These are phyloP conservation scores for Fusarium sp. DNA, from an alignment of 2,329 filamentous ascomycete genomes.

Conservation along the genomic window DNA sequence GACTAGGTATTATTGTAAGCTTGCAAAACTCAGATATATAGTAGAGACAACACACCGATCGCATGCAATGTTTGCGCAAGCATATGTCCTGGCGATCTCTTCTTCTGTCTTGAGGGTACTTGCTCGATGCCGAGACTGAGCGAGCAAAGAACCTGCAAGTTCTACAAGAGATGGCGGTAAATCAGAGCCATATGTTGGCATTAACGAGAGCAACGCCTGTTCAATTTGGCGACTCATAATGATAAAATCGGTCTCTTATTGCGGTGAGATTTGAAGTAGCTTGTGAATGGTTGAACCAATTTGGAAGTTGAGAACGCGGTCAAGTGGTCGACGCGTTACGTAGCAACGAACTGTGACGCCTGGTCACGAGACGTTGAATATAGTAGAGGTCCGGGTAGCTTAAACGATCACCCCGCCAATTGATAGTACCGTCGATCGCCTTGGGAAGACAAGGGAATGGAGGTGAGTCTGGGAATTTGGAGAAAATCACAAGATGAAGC, in stretches of 20 bases:
- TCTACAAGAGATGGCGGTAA: conserved; percentile 78
- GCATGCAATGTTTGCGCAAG: conserved; percentile 90
- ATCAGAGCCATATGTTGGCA: conserved; percentile 77
- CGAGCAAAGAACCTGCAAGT: conserved; percentile 78
- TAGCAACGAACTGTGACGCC: conserved; percentile 22
- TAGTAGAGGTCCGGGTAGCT: not conserved
- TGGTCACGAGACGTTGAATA: conserved; percentile 29
- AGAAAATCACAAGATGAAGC: not conserved
- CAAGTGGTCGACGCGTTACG: conserved; percentile 24
- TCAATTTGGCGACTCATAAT: conserved; percentile 81
- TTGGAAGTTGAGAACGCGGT: conserved; percentile 23
- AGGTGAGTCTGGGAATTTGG: conserved; percentile 1
- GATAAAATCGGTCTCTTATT: conserved; percentile 3
- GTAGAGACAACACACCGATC: conserved; percentile 68
- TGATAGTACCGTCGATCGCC: conserved; percentile 21
- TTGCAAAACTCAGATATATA: no score
- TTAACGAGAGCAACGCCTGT: conserved; percentile 76
- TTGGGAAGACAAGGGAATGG: conserved; percentile 17
- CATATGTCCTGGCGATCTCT: conserved; percentile 86
- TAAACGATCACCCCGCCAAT: conserved; percentile 18
- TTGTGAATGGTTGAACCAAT: not conserved
- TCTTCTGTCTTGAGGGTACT: conserved; percentile 85
- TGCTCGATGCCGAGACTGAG: conserved; percentile 83
- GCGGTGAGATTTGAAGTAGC: not conserved
- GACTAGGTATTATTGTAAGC: conserved; percentile 57